These are phyloP conservation scores for Trichoderma sp. DNA, from an alignment of 2,329 filamentous ascomycete species.

Conservation along the genomic window DNA sequence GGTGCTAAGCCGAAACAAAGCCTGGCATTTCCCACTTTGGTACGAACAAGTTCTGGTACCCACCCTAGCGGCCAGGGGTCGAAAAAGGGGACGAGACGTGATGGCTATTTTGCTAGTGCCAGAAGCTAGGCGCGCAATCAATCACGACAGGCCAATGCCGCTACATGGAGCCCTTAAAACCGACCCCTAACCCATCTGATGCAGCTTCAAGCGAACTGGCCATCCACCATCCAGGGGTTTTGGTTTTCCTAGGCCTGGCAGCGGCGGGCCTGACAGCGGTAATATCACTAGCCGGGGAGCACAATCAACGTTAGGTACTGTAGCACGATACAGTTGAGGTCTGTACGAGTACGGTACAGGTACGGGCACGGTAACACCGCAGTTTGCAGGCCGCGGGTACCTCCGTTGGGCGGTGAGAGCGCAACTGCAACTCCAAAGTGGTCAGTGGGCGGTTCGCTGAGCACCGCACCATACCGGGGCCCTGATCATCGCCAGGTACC, in stretches of 20 bases:
- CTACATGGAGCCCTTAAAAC: too few species aligned
- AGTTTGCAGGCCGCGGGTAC: not conserved
- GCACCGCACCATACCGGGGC: not conserved
- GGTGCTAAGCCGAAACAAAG: not conserved
- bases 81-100: constrained; percentile 10
- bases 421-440: not conserved
- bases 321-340: not conserved
- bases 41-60: not conserved
- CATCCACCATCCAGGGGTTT: constrained; percentile 5
- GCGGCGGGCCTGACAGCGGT: constrained; percentile 8
- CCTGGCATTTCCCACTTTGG: constrained; percentile 1
- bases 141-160: too few species aligned
- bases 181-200: too few species aligned
- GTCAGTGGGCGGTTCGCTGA: constrained; percentile 6
- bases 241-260: not conserved
- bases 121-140: too few species aligned
- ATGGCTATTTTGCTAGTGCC: not conserved
- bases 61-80: not conserved
- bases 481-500: not conserved
- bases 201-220: not conserved
- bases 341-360: not conserved
- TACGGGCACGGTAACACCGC: not conserved
- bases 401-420: constrained; percentile 1
- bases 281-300: not conserved
- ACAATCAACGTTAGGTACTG: not conserved